Conservation (phyloP, 148 eudicot species). For the Nepenthes gracilis region DNA sequence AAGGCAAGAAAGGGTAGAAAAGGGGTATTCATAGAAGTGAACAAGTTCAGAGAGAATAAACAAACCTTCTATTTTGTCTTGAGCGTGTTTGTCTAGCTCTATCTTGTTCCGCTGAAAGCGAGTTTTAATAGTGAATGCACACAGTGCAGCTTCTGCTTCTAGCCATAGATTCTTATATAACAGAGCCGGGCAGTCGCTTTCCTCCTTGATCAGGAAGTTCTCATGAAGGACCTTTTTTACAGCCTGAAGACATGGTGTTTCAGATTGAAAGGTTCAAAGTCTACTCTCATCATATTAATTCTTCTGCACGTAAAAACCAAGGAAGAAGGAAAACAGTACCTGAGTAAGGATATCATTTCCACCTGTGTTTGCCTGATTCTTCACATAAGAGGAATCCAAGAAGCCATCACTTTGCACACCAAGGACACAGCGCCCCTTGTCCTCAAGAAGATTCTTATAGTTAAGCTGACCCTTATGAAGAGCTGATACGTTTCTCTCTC, state of each 20-base stretch:
- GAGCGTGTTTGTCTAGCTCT: slow-evolving; percentile 31
- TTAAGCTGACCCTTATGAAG: neutral
- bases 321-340: slow-evolving; percentile 21
- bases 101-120: slow-evolving; percentile 67
- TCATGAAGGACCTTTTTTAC: slow-evolving; percentile 50
- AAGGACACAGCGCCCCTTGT: neutral
- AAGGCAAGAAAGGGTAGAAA: too few relatives aligned
- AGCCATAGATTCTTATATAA: slow-evolving; percentile 81
- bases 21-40: too few relatives aligned
- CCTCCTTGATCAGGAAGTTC: slow-evolving; percentile 31
- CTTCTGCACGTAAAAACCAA: neutral
- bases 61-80: neutral
- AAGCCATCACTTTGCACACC: neutral
- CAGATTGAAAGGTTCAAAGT: neutral
- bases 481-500: neutral
- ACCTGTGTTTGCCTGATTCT: slow-evolving; percentile 16
- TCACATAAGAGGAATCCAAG: slow-evolving; percentile 9
- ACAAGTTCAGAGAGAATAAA: neutral
- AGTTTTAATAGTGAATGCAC: slow-evolving; percentile 51
- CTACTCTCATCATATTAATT: neutral
- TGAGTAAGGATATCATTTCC: slow-evolving; percentile 27
- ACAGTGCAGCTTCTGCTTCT: slow-evolving; percentile 93
- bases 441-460: neutral
- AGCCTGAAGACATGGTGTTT: slow-evolving; percentile 29
- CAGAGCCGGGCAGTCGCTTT: slow-evolving; percentile 36